Evolutionary conservation across 345 rosid genomes (phyloP), one percentile per base, ranked within the genome.

Genomic region (Hibiscus mutabilis): DNA sequence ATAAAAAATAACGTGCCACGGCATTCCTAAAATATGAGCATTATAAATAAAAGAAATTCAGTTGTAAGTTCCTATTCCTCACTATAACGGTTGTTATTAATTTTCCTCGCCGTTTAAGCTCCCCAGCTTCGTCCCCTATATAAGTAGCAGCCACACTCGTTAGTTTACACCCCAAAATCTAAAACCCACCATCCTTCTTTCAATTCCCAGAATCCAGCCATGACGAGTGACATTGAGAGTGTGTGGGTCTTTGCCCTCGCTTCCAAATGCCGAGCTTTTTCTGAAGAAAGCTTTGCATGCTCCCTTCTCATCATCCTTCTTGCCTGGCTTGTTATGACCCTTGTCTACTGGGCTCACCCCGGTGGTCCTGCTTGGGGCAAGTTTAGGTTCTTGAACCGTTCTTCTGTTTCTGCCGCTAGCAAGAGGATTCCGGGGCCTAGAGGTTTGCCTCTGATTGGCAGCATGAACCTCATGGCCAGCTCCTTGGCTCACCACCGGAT

Each of bases 301-400:
- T 79, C 88, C 2, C 44, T 89, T 49, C 59, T 87, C 25, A 66
- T 84, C 79, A 49, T 83, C 21, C 18, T 14, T 31, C 37, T 66
- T 6, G 57, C 76, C 22, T 87, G 85, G 83, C 58, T 86, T 18
- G 73, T 57, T 76, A 18, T 82, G 64, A 46, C 84, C 52, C 74
- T 89, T 16, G 18, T 86, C 76, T 75, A 78, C 79, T 87, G 95
- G 95, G 78, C 84, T 29, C 82, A 66, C 62, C 86, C 88, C 0
- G 95, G 95, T 3, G 95, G 95, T 68, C 87, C 90, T 0, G 96
- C 96, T 2, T 89, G 96, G 96, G 96, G 96, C 0, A 89, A 82
- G 35, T 74, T 69, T 67, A 49, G 60, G 22, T 71, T 70, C 24
- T 80, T 49, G 13, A 80, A 49, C 19, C 58, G 31, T 5, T 79